These are phyloP conservation scores for Lojkania enalia DNA, from an alignment of 2,329 filamentous ascomycete species.

Conservation along the genomic window DNA sequence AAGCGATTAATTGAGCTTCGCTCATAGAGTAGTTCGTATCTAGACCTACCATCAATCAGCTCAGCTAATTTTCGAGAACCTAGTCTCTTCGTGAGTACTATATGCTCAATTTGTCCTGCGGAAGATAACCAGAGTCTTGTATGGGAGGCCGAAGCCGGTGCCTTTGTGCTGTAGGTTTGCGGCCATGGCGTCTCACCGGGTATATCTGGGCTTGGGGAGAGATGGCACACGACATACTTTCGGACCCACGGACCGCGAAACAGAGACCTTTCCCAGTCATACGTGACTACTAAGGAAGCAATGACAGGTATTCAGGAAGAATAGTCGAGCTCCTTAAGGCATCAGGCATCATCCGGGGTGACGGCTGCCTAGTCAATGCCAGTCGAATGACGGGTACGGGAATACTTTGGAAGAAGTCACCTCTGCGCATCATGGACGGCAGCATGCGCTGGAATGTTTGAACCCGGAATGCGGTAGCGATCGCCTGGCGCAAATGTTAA, in stretches of 20 bases:
- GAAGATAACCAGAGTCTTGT: neutral
- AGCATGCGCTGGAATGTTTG: constrained; percentile 5
- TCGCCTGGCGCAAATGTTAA: constrained; percentile 3
- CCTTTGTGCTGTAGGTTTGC: neutral
- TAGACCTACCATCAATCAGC: neutral
- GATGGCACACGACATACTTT: constrained; percentile 20
- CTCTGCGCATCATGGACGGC: constrained; percentile 6
- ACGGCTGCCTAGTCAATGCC: constrained; percentile 1
- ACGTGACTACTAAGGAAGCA: neutral
- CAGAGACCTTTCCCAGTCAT: constrained; percentile 19
- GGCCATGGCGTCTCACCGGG: constrained; percentile 19
- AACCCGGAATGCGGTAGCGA: constrained; percentile 19
- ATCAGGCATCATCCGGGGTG: constrained; percentile 2
- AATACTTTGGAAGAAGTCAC: constrained; percentile 7
- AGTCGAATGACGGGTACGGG: constrained; percentile 5
- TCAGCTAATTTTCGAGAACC: neutral
- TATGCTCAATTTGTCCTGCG: neutral
- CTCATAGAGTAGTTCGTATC: neutral
- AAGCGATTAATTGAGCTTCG: neutral
- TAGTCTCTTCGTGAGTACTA: neutral
- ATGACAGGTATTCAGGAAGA: too few relatives aligned
- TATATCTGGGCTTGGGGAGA: constrained; percentile 29
- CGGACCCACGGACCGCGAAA: constrained; percentile 34
- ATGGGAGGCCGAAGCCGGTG: neutral
- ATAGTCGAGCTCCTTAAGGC: neutral